These are phyloP conservation scores for Chlorella sorokiniana DNA, from an alignment of 139 green algal species.

Conservation along the genomic window DNA sequence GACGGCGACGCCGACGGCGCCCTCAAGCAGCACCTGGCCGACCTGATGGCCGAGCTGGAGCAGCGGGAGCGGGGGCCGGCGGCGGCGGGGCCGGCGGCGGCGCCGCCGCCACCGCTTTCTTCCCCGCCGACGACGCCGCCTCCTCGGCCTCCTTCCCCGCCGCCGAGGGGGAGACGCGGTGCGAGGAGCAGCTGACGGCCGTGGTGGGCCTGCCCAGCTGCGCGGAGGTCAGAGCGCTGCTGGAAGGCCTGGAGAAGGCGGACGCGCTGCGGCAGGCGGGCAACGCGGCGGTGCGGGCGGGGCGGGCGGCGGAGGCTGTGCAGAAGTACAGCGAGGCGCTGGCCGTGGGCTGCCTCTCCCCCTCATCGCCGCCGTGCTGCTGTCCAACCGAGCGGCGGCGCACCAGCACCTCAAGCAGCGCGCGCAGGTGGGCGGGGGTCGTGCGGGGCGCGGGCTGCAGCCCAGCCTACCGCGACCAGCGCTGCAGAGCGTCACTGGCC, in stretches of 20 bases:
- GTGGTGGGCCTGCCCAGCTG: conserved; percentile 26
- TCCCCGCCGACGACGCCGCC: not conserved
- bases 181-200: not conserved
- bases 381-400: conserved; percentile 82
- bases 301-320: conserved; percentile 42
- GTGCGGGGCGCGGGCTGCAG: too few species aligned
- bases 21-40: conserved; percentile 22
- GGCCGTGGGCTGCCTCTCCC: conserved; percentile 27
- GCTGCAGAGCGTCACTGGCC: not conserved
- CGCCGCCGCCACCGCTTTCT: conserved; percentile 21
- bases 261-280: conserved; percentile 56
- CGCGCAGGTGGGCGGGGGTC: conserved; percentile 17
- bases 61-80: not conserved
- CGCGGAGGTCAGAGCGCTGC: conserved; percentile 17
- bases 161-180: conserved; percentile 5
- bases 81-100: not conserved
- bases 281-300: conserved; percentile 60
- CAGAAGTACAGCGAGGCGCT: conserved; percentile 55
- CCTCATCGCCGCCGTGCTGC: conserved; percentile 73
- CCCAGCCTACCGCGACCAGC: not conserved
- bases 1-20: conserved; percentile 27
- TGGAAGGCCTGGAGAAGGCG: conserved; percentile 21
- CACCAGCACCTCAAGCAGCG: conserved; percentile 48
- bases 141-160: not conserved
- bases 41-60: too few species aligned